Percentiles rank a stretch among this genome's conserved stretches.
These are phyloP conservation scores for Phytophthora fragariae DNA, from an alignment of 352 stramenopile genomes.

Conservation along the genomic window DNA sequence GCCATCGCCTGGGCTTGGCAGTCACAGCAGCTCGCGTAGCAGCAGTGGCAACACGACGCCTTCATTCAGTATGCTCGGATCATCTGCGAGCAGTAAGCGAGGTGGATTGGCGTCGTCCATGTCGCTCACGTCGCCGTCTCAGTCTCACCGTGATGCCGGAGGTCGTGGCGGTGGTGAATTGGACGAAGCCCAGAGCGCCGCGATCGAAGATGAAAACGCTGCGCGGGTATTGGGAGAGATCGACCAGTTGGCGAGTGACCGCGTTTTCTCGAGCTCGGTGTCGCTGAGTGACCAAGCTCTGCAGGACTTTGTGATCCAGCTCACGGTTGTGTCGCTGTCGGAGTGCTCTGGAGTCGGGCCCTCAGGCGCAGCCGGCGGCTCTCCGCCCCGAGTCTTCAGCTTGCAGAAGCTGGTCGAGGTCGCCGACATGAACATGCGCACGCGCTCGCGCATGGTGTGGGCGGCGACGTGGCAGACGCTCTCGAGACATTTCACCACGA, in stretches of 20 bases:
- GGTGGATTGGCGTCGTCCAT: conserved; percentile 34
- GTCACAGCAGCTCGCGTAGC: conserved; percentile 37
- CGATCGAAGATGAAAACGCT: conserved; percentile 87
- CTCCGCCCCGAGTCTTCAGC: conserved; percentile 96
- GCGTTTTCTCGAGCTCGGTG: conserved; percentile 92
- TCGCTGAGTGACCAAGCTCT: conserved; percentile 79
- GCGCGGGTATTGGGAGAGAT: conserved; percentile 85
- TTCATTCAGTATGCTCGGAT: conserved; percentile 41
- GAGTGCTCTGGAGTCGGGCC: conserved; percentile 77
- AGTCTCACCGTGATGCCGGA: conserved; percentile 60
- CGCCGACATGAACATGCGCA: conserved; percentile 99
- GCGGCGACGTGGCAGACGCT: conserved; percentile 98
- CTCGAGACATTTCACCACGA: conserved; percentile 97
- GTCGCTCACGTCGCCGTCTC: conserved; percentile 48
- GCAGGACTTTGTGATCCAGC: conserved; percentile 91
- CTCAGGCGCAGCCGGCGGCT: conserved; percentile 51
- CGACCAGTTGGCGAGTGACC: conserved; percentile 88
- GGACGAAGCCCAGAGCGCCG: conserved; percentile 74
- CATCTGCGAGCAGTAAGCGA: conserved; percentile 35
- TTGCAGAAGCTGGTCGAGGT: conserved; percentile 99
- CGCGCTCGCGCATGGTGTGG: conserved; percentile 96
- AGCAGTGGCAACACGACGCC: conserved; percentile 39
- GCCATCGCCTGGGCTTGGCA: conserved; percentile 35
- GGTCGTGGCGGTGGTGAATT: conserved; percentile 36
- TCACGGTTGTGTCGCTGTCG: conserved; percentile 92